phyloP scores from a whole-genome alignment of 176 grass and related monocot species.

The barley (Hordeum vulgare) region DNA sequence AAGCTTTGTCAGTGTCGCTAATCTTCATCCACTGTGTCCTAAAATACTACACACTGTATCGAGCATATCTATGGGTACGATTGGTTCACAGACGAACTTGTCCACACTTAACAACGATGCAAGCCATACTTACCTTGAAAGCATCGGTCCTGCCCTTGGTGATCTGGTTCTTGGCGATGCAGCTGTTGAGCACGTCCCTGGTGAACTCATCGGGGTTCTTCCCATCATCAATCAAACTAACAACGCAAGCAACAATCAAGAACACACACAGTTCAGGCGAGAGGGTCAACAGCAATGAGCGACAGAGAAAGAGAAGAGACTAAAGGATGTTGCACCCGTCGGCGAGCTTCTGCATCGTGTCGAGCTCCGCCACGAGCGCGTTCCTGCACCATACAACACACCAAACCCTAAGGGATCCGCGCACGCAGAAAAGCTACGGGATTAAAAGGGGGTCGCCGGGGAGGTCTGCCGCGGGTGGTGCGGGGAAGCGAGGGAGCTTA shows the following conservation, averaged over 20 bases:
- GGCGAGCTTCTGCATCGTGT: conserved; percentile 88
- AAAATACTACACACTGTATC: too few species aligned
- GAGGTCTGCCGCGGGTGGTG: too few species aligned
- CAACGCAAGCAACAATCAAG: not conserved
- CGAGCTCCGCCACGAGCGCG: conserved; percentile 73
- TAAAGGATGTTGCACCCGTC: conserved; percentile 69
- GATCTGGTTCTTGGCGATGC: conserved; percentile 95
- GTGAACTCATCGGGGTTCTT: conserved; percentile 98
- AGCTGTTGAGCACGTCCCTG: conserved; percentile 79
- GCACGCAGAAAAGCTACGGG: too few species aligned
- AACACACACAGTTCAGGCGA: not conserved
- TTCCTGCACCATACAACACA: conserved; percentile 35
- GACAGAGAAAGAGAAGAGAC: not conserved
- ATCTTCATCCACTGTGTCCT: not conserved
- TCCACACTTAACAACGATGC: too few species aligned
- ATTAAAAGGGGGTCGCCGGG: not conserved
- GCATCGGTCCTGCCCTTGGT: conserved; percentile 93
- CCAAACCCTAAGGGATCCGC: conserved; percentile 30
- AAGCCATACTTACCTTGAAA: too few species aligned
- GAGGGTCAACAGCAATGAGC: not conserved
- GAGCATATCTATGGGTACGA: too few species aligned
- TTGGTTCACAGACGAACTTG: too few species aligned
- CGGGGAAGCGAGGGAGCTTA: not conserved
- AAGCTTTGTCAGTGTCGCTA: not conserved
- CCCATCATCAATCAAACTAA: conserved; percentile 89